These are phyloP conservation scores for Debaryomycetaceae sp. DNA, from an alignment of 1,139 yeast species.

Conservation along the genomic window DNA sequence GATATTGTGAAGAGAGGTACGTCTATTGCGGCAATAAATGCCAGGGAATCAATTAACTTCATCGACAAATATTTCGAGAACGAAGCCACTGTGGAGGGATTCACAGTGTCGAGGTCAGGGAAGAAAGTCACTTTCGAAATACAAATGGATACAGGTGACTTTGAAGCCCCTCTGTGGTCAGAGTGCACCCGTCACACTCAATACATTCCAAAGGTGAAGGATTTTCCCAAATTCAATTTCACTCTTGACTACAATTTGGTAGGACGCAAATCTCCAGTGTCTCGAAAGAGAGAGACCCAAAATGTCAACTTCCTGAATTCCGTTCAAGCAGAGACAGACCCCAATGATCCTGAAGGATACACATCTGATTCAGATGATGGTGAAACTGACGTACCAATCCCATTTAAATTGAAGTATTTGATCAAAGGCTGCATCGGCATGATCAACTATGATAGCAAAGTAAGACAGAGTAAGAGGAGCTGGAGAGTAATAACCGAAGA, in stretches of 20 bases:
- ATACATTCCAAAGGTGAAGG: constrained; percentile 42
- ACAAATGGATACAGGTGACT: constrained; percentile 18
- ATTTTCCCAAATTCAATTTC: constrained; percentile 45
- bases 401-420: constrained; percentile 44
- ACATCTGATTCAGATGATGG: constrained; percentile 20
- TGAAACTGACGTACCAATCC: constrained; percentile 36
- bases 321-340: constrained; percentile 26
- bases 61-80: constrained; percentile 42
- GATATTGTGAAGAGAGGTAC: constrained; percentile 53
- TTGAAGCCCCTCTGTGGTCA: constrained; percentile 41
- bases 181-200: constrained; percentile 42
- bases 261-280: neutral
- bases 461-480: constrained; percentile 15
- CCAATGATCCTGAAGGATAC: constrained; percentile 26
- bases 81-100: constrained; percentile 2
- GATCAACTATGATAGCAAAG: constrained; percentile 29
- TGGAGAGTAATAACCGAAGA: constrained; percentile 61
- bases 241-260: constrained; percentile 4
- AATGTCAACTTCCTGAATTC: constrained; percentile 3
- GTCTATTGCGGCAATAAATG: constrained; percentile 53
- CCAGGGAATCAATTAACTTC: constrained; percentile 54
- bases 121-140: constrained; percentile 7
- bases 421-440: constrained; percentile 51
- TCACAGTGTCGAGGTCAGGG: constrained; percentile 1
- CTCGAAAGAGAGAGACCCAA: neutral